Base-by-base conservation (phyloP, 2,329 filamentous ascomycete genomes). In the Apiospora koreana region DNA sequence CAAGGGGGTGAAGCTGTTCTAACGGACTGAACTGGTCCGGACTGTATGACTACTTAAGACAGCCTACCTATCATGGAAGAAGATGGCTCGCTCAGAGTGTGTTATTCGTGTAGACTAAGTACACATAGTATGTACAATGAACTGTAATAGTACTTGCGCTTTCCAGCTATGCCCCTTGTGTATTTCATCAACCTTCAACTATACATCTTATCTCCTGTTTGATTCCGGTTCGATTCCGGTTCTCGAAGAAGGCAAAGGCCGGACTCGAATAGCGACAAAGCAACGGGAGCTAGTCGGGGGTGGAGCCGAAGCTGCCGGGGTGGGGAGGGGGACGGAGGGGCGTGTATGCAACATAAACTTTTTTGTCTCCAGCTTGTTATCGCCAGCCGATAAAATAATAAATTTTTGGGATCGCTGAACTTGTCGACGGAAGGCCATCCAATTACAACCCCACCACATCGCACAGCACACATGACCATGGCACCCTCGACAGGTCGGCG, bases 1-100 rank as follows among this genome's bases (percentile, higher is more conserved):
- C 8, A 86, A 83, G 54, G 86, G 87, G 1, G 71, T 74, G 21
- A 78, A 78, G 69, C 31, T 77, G 12, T 75, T 76, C 66, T 77
- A 65, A 73, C 1, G 14, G 41, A 38, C 8, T 35, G 35, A 8
- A 28, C 21, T 9, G 58, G 31, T 25, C 10, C 12, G 35, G 38
- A 42, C n/a, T 28, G 38, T 42, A 41, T n/a, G 8, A 25, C 62
- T 28, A 28, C 3, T 35, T 21, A 23, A n/a, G 62, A 43, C 8
- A 21, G 12, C n/a, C n/a, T 42, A 14, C 10, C 38, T 41, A 41
- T 12, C 46, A 4, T 12, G 46, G n/a, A 12, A 10, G 46, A 48
- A 28, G 45, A 23, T 23, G 21, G 45, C 21, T 23, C 10, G 21
- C 45, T 1, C 45, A 46, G 10, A n/a, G 6, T 23, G 45, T 46